Evolutionary conservation across 345 rosid genomes (phyloP), one percentile per base, ranked within the genome.

Genomic region (Streptanthus diversifolius): DNA sequence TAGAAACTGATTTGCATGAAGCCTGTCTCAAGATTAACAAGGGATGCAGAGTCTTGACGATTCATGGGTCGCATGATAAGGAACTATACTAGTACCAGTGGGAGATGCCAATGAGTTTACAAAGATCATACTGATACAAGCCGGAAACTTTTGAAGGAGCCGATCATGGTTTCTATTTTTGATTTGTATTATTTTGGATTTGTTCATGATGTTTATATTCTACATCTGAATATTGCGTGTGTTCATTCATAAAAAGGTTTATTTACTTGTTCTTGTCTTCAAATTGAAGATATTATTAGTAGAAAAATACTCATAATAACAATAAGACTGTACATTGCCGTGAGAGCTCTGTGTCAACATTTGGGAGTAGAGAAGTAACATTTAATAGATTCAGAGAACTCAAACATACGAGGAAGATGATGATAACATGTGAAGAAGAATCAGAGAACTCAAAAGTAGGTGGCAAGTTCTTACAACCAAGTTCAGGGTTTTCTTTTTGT

Each of bases 81-180:
- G 21, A 77, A 29, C 4, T 25, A 25, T 3, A 24, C 25, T 27
- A 27, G 84, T 90, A 36, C 86, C 87, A 0, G 78, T 78, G 35
- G 82, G 72, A 77, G 91, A 91, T 79, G 96, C 97, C 0, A 29
- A 52, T 4, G 82, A 87, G 64, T 87, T 91, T 69, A 85, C 82
- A 5, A 89, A 87, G 80, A 75, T 86, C 75, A 86, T 87, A 71
- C 77, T 80, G 1, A 91, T 91, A 87, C 66, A 71, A 82, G 62
- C 58, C 87, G 52, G 80, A 81, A 32, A 80, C 84, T 37, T 49
- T 85, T 9, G 69, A 83, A 71, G 91, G 83, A 33, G 96, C 95
- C 11, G 32, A 85, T 77, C 91, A 87, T 74, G 70, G 73, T 18
- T 91, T 82, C 83, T 51, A 52, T 14, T 48, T 21, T 18, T 10